Conservation (phyloP, 495 filamentous ascomycete species). For the Antarctomyces pellizariae region DNA sequence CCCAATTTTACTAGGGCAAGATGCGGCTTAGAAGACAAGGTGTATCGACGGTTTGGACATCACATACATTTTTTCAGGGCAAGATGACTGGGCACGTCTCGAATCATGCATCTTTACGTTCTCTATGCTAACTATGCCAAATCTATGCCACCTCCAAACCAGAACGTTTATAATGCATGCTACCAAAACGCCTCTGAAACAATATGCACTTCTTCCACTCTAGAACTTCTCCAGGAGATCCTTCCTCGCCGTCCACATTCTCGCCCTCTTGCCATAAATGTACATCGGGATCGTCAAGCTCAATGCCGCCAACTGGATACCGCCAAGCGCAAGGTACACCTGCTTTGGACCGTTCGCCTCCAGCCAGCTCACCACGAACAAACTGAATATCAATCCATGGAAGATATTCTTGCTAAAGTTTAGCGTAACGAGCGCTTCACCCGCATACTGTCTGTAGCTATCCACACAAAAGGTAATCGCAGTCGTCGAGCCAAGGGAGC, state of each 20-base stretch:
- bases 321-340: constrained; percentile 65
- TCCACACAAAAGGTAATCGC: constrained; percentile 89
- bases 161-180: too few species aligned
- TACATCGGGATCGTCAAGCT: constrained; percentile 79
- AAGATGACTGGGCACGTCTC: too few species aligned
- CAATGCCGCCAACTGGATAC: constrained; percentile 60
- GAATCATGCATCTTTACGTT: too few species aligned
- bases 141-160: too few species aligned
- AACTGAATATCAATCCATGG: constrained; percentile 70
- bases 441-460: constrained; percentile 81
- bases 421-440: constrained; percentile 81
- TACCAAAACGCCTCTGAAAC: too few species aligned
- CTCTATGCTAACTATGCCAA: too few species aligned
- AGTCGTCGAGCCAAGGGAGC: constrained; percentile 78
- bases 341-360: constrained; percentile 47
- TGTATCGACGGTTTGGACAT: too few species aligned
- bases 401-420: constrained; percentile 91
- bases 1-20: too few species aligned
- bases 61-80: too few species aligned
- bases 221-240: constrained; percentile 79
- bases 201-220: too few species aligned
- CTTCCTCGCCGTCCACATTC: constrained; percentile 91
- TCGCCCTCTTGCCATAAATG: constrained; percentile 74
- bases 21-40: too few species aligned
- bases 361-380: constrained; percentile 82